Evolutionary conservation across 75 land plant species (phyloP).

Genomic region (Pinus tabuliformis): DNA sequence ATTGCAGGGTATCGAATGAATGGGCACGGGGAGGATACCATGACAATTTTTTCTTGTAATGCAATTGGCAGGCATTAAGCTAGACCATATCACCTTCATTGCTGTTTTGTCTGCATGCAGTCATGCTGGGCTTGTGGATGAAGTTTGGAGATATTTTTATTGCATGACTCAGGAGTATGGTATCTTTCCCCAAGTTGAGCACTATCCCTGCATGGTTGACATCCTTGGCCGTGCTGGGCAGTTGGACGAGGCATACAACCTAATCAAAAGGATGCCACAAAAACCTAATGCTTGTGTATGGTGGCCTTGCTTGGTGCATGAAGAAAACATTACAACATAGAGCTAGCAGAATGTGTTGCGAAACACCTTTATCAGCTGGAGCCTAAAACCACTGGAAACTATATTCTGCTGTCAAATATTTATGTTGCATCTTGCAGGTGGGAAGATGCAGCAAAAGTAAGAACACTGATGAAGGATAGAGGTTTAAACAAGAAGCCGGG

Average conservation of each 20-base stretch:
- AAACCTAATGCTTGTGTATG: background rate
- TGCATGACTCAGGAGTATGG: constrained; percentile 20
- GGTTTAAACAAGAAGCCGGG: too few species aligned
- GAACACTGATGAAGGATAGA: constrained; percentile 25
- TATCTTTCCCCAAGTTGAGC: constrained; percentile 23
- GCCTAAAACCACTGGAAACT: constrained; percentile 33
- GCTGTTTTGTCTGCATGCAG: constrained; percentile 36
- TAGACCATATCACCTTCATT: constrained; percentile 38
- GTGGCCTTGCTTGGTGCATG: constrained; percentile 11
- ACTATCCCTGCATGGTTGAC: constrained; percentile 16
- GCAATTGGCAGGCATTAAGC: constrained; percentile 30
- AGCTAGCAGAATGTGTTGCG: constrained; percentile 29
- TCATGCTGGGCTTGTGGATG: constrained; percentile 45
- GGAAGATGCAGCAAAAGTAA: constrained; percentile 33
- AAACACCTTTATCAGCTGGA: constrained; percentile 27
- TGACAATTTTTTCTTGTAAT: constrained; percentile 25
- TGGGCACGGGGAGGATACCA: constrained; percentile 25
- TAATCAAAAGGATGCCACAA: constrained; percentile 5
- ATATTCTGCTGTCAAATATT: constrained; percentile 43
- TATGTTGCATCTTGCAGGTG: constrained; percentile 42
- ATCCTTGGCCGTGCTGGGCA: constrained; percentile 10
- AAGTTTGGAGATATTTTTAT: constrained; percentile 19
- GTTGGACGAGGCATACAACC: background rate
- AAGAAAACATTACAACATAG: background rate
- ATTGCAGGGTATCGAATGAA: constrained; percentile 27